Evolutionary conservation across 257 asterid species (phyloP), one percentile per base, ranked within the genome.

Genomic region (Thymus mandschuricus): DNA sequence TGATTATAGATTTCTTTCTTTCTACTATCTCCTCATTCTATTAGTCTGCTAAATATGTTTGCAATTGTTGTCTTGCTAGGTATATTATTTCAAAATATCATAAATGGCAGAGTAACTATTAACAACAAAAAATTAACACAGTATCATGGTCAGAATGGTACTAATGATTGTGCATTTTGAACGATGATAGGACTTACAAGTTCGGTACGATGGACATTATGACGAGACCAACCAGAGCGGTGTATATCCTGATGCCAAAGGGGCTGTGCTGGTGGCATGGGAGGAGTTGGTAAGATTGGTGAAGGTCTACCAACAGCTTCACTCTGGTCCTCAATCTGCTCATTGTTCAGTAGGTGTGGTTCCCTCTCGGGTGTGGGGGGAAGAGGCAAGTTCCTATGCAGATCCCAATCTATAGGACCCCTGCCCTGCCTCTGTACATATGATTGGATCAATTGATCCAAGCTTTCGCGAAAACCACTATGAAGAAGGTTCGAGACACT

Each of bases 401-500:
- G 82, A 78, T 89, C 96, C 97, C 98, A 89, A 62, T 89, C 96
- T 71, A 86, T 76, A 12, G 92, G 89, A 75, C 89, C 76, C 74
- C 82, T 86, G 29, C 91, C 89, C 81, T 82, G 96, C 81, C 99
- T 84, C 76, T 89, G 86, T 57, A 85, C 98, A 55, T 94, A 89
- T 13, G 97, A 86, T 64, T 88, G 98, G 62, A 94, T 89, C 73
- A 94, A 84, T 67, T 89, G 97, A 81, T 91, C 95, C 64, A 94
- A 79, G 80, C 95, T 94, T 83, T 88, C 98, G 35, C 97, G 97
- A 75, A 94, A 94, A 73, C 97, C 97, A 84, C 98, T 94, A 31
- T 79, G 92, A 80, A 94, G 97, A 72, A 94, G 90, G 82, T 88
- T 94, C 10, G 99, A 94, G 71, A 94, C 99, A 13, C 97, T 89